Base-by-base conservation (phyloP, 1,284 basidiomycete genomes). In the Apiotrichum laibachii region DNA sequence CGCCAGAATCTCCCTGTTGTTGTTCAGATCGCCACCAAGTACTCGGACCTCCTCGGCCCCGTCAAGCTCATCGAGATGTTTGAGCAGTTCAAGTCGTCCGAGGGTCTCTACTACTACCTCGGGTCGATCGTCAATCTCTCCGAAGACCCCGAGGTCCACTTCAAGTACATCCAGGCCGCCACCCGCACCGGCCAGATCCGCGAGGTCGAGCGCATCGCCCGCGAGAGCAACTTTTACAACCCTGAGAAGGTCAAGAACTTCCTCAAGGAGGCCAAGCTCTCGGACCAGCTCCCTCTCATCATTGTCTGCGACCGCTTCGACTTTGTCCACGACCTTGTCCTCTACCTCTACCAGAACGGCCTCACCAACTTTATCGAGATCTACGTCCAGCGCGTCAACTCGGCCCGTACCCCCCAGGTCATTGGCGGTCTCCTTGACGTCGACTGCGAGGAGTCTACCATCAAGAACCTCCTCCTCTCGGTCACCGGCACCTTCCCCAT, bases 201-300 rank as follows among this genome's bases (percentile, higher is more conserved):
- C 61, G 96, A 99, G 77, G 96, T 99, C 62, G 96, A 99, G 81
- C 91, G 96, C 60, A 95, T 99, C 72, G 96, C 93, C 77, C 85
- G 96, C 64, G 96, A 99, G 82, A 92, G 90, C 77, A 98, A 99
- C 81, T 84, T 83, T 80, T 99, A 99, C 85, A 96, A 96, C 79
- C 91, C 96, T 2, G 96, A 99, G 82, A 99, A 99, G 81, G 96
- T 99, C 83, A 99, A 99, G 84, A 99, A 99, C 82, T 99, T 97
- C 88, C 87, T 99, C 79, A 95, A 94, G 78, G 96, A 99, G 77
- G 95, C 95, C 71, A 96, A 97, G 75, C 87, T 99, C 42, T 81
- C 87, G 47, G 96, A 99, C 78, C 96, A 99, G 78, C 86, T 99
- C 40, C 96, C 96, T 15, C 88, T 99, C 71, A 99, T 99, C 83